Conservation (phyloP, 2,329 filamentous ascomycete genomes). For the Aspergillus felis region DNA sequence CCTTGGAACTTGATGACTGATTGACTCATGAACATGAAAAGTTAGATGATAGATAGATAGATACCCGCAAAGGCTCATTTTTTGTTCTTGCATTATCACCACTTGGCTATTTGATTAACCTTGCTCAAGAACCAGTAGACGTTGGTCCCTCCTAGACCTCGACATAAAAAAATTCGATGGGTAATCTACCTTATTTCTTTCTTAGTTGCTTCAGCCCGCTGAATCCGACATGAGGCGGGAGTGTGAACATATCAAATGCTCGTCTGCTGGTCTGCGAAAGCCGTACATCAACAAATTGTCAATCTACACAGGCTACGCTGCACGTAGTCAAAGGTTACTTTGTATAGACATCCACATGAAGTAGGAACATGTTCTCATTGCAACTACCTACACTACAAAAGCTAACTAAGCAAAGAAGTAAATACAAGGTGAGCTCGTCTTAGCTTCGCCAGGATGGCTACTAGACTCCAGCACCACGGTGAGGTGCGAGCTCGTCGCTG, state of each 20-base stretch:
- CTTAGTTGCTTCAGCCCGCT: neutral
- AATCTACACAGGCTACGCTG: neutral
- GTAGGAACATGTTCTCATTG: neutral
- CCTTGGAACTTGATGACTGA: conserved; percentile 57
- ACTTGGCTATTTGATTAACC: neutral
- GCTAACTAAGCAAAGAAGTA: neutral
- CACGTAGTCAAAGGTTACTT: neutral
- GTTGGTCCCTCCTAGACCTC: neutral
- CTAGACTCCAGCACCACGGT: conserved; percentile 12
- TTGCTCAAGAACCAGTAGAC: neutral
- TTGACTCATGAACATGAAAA: conserved; percentile 25
- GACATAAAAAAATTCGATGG: neutral
- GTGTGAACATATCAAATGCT: neutral
- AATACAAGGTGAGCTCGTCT: conserved; percentile 6
- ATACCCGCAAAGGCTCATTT: conserved; percentile 24
- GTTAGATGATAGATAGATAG: conserved; percentile 10
- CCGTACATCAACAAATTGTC: neutral
- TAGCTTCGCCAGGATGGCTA: conserved; percentile 9
- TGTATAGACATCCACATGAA: neutral
- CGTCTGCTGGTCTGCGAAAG: neutral
- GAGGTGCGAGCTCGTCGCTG: conserved; percentile 11
- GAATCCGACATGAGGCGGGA: neutral
- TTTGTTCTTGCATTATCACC: neutral
- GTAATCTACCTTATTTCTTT: neutral
- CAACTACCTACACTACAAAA: neutral